These are phyloP conservation scores for Neofusicoccum kwambonambiense DNA, from an alignment of 2,329 filamentous ascomycete genomes.

Conservation along the genomic window DNA sequence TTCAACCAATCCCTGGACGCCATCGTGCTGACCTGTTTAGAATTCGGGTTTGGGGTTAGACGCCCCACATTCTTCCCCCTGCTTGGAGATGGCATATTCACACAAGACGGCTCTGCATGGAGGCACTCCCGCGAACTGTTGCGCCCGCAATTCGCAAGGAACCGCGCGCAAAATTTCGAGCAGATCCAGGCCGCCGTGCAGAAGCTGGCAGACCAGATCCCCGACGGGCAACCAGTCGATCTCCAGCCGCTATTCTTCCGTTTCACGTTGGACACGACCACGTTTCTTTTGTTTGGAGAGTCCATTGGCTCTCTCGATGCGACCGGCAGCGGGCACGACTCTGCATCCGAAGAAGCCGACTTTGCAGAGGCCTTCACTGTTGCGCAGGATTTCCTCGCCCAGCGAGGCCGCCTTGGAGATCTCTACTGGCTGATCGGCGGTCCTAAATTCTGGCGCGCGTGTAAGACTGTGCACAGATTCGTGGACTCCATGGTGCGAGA, in stretches of 20 bases:
- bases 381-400: constrained; percentile 25
- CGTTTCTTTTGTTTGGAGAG: constrained; percentile 66
- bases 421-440: constrained; percentile 46
- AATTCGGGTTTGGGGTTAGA: neutral
- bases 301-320: constrained; percentile 26
- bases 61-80: constrained; percentile 13
- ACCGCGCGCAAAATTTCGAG: neutral
- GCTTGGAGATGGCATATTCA: constrained; percentile 22
- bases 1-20: no score
- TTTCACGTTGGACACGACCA: constrained; percentile 67
- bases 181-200: constrained; percentile 24
- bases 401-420: constrained; percentile 27
- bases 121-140: constrained; percentile 7
- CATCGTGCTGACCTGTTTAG: neutral
- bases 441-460: constrained; percentile 26
- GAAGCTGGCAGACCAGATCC: neutral
- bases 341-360: neutral
- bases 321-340: neutral
- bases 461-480: constrained; percentile 39
- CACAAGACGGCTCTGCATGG: constrained; percentile 1
- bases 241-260: constrained; percentile 63
- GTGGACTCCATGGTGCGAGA: constrained; percentile 34
- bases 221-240: constrained; percentile 43
- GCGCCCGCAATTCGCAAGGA: neutral
- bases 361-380: constrained; percentile 34